A percentile compares a stretch with the other conserved stretches of the same genome.
phyloP scores from a whole-genome alignment of 164 flowering plant species.

The Vitis rupestris region DNA sequence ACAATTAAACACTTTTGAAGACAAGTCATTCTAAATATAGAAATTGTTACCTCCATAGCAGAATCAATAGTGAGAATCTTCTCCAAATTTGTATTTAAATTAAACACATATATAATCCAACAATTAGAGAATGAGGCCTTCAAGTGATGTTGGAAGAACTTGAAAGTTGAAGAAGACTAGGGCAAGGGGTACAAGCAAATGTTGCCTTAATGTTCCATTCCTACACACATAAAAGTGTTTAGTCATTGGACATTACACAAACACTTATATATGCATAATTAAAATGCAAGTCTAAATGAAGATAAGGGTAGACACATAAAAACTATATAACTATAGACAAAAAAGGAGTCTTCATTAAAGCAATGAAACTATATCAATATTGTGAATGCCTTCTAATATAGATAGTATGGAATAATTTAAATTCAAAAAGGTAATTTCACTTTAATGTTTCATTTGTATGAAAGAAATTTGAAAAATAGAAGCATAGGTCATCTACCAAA shows the following conservation, averaged over 20 bases:
- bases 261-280: neutral
- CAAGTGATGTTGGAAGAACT: slow-evolving; percentile 84
- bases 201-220: slow-evolving; percentile 97
- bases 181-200: slow-evolving; percentile 86
- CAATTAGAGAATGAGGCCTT: slow-evolving; percentile 90
- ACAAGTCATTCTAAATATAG: too few species aligned
- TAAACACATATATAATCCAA: slow-evolving; percentile 92
- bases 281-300: neutral
- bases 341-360: too few species aligned
- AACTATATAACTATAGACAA: too few species aligned
- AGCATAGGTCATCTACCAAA: too few species aligned
- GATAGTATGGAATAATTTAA: neutral
- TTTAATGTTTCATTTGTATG: neutral
- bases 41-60: too few species aligned
- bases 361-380: too few species aligned
- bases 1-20: too few species aligned
- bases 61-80: slow-evolving; percentile 17
- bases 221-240: slow-evolving; percentile 29
- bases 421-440: too few species aligned
- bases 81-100: slow-evolving; percentile 84
- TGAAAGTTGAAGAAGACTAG: slow-evolving; percentile 54
- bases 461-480: neutral
- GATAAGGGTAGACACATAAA: neutral
- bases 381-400: too few species aligned
- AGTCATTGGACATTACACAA: neutral